Conservation (phyloP, 306 rosid species). For the Ceratonia siliqua region DNA sequence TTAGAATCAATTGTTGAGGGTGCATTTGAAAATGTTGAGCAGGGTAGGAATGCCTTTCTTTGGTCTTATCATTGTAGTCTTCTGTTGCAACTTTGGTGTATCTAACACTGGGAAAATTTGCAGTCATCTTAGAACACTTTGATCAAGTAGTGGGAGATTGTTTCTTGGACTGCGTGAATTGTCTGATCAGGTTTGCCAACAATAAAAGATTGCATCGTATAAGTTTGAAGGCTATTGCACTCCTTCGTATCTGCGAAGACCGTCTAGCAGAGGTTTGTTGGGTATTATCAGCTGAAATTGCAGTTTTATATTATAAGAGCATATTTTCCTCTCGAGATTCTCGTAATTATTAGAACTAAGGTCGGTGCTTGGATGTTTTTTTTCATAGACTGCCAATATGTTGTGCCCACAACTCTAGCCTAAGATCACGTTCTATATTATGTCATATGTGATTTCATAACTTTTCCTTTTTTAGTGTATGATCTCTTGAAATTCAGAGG, state of each 20-base stretch:
- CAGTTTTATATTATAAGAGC: constrained; percentile 5
- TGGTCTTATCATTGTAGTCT: constrained; percentile 26
- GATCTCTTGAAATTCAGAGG: constrained; percentile 11
- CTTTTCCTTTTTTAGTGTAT: not conserved
- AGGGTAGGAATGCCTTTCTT: constrained; percentile 60
- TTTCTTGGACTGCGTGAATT: constrained; percentile 96
- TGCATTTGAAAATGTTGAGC: constrained; percentile 99
- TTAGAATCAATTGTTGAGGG: constrained; percentile 93
- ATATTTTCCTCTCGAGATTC: not conserved
- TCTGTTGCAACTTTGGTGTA: constrained; percentile 33
- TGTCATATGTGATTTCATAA: constrained; percentile 1
- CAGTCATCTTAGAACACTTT: constrained; percentile 99
- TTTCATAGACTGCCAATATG: not conserved
- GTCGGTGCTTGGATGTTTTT: not conserved
- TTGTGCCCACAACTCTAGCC: constrained; percentile 6
- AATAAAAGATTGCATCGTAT: constrained; percentile 84
- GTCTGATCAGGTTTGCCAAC: constrained; percentile 93
- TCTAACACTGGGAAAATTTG: constrained; percentile 56
- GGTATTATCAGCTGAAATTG: constrained; percentile 29
- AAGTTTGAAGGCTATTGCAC: constrained; percentile 99
- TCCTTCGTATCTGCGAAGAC: constrained; percentile 95
- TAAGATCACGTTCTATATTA: not conserved
- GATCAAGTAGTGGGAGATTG: constrained; percentile 97
- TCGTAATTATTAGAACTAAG: constrained; percentile 7
- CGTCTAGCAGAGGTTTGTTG: constrained; percentile 97